Evolutionary conservation across 1,284 basidiomycete genomes (phyloP).

Genomic region (Veloboletus limbatus): DNA sequence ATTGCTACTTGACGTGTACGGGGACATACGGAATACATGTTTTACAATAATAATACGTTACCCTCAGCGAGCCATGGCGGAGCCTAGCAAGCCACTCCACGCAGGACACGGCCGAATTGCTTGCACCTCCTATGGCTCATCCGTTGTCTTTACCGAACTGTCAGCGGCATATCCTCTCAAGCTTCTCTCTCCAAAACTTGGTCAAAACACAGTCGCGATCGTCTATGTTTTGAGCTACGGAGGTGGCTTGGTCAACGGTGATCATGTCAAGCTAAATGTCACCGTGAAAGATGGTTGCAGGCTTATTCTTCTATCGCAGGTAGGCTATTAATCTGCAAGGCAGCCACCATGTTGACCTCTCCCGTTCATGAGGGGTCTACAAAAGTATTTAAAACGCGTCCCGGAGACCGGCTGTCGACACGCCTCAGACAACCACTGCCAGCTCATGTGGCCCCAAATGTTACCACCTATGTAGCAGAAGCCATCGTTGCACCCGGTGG

Average conservation of each 20-base stretch:
- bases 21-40: too few relatives aligned
- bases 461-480: constrained; percentile 53
- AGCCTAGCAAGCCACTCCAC: constrained; percentile 35
- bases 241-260: constrained; percentile 90
- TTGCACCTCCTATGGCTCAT: constrained; percentile 49
- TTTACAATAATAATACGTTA: too few relatives aligned
- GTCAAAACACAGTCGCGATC: constrained; percentile 53
- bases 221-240: constrained; percentile 89
- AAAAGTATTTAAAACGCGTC: constrained; percentile 84
- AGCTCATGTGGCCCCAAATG: constrained; percentile 22
- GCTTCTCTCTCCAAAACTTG: constrained; percentile 70
- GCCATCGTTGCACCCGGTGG: constrained; percentile 51
- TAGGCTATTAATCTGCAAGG: constrained; percentile 34
- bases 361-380: constrained; percentile 70
- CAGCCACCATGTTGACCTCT: constrained; percentile 1
- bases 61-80: constrained; percentile 2
- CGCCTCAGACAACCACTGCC: constrained; percentile 22
- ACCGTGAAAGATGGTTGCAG: constrained; percentile 55
- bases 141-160: constrained; percentile 70
- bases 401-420: constrained; percentile 46
- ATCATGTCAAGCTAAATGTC: constrained; percentile 65
- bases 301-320: constrained; percentile 81
- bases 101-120: constrained; percentile 56
- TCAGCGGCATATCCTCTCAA: constrained; percentile 89
- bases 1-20: constrained; percentile 15